phyloP scores from a whole-genome alignment of 176 grass and related monocot genomes.

The Ananas comosus region DNA sequence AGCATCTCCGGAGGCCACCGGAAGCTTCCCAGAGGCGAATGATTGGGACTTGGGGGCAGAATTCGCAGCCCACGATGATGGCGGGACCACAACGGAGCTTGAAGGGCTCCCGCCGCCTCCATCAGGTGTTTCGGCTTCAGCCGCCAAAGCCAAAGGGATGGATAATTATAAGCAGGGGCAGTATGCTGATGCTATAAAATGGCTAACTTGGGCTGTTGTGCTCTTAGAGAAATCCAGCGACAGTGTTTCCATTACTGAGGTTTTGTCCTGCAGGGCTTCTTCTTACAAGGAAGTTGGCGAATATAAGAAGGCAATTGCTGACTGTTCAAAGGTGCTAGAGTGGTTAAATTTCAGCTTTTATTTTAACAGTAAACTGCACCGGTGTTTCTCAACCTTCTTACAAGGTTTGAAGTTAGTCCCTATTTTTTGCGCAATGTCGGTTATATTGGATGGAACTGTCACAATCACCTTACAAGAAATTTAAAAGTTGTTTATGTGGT shows the following conservation, averaged over 20 bases:
- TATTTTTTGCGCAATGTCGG: too few relatives aligned
- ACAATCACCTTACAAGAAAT: too few relatives aligned
- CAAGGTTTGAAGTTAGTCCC: neutral
- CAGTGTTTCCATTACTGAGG: conserved; percentile 46
- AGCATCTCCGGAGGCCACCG: conserved; percentile 24
- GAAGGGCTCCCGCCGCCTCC: conserved; percentile 82
- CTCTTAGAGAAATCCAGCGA: conserved; percentile 75
- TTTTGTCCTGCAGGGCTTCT: conserved; percentile 86
- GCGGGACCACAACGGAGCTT: conserved; percentile 61
- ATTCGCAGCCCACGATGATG: conserved; percentile 44
- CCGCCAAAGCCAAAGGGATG: conserved; percentile 74
- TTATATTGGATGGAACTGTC: too few relatives aligned
- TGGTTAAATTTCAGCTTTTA: neutral
- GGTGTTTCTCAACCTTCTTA: neutral
- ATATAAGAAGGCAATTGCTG: conserved; percentile 99
- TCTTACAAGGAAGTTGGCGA: conserved; percentile 98
- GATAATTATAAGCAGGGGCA: conserved; percentile 96
- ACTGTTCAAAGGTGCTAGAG: conserved; percentile 73
- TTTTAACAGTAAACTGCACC: too few relatives aligned
- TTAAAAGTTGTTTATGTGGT: too few relatives aligned
- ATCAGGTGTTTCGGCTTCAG: conserved; percentile 47
- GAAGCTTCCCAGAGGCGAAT: conserved; percentile 66
- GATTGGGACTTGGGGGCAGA: conserved; percentile 75
- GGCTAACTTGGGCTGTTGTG: conserved; percentile 81
- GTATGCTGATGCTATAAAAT: conserved; percentile 97